Percentiles rank a stretch among this genome's conserved stretches.
phyloP scores from a whole-genome alignment of 2,329 filamentous ascomycete genomes.

The Hymenoscyphus salicellus region DNA sequence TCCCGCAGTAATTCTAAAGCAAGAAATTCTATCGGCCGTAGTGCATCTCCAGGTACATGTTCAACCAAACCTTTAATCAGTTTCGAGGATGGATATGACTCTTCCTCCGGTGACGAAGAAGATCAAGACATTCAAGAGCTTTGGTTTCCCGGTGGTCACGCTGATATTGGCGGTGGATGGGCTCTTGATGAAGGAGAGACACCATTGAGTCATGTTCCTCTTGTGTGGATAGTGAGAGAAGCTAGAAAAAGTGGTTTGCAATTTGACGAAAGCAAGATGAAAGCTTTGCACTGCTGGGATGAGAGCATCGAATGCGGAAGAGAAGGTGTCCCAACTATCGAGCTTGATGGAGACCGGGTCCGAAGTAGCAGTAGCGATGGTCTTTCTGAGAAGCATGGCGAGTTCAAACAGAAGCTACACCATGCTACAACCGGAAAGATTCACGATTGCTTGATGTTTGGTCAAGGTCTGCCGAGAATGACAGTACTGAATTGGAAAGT shows the following conservation, averaged over 20 bases:
- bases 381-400: constrained; percentile 2
- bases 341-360: not conserved
- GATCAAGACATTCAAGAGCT: constrained; percentile 58
- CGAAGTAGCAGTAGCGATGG: not conserved
- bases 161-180: constrained; percentile 59
- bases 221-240: constrained; percentile 60
- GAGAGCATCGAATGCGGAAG: constrained; percentile 39
- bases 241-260: constrained; percentile 53
- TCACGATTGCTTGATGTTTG: constrained; percentile 54
- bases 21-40: not conserved
- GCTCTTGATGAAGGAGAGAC: constrained; percentile 33
- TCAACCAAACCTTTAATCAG: not conserved
- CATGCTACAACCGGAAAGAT: not conserved
- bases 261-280: constrained; percentile 54
- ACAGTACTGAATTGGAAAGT: constrained; percentile 55
- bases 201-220: constrained; percentile 40
- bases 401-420: not conserved
- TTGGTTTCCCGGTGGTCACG: constrained; percentile 59
- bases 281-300: constrained; percentile 27
- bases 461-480: constrained; percentile 33
- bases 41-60: not conserved
- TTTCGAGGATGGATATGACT: constrained; percentile 12
- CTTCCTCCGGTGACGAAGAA: constrained; percentile 31
- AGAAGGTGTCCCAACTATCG: constrained; percentile 26
- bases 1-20: constrained; percentile 6